These are phyloP conservation scores for Pestalotiopsis sp. DNA, from an alignment of 2,329 filamentous ascomycete genomes.

Conservation along the genomic window DNA sequence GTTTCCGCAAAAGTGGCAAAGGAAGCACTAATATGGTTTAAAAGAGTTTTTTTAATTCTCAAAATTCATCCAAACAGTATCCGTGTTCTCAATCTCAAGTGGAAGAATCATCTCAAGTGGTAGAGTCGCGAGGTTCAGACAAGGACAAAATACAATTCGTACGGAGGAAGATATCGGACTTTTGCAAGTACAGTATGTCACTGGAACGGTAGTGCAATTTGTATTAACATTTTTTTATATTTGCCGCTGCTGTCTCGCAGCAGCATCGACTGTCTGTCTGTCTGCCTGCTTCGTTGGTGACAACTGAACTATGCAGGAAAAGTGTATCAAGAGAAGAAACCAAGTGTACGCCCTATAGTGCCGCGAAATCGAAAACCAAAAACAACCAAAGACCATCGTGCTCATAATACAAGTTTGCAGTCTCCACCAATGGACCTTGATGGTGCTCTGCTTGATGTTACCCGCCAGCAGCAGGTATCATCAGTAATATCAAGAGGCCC, in stretches of 20 bases:
- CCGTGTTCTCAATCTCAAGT: no score
- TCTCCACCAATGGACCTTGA: neutral
- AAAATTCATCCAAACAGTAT: no score
- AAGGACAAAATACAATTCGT: no score
- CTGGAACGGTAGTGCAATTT: no score
- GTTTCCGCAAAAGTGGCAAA: no score
- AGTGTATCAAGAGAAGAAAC: neutral
- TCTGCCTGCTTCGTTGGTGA: neutral
- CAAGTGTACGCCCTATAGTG: neutral
- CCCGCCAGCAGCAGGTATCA: slow-evolving; percentile 1
- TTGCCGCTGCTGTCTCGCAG: neutral
- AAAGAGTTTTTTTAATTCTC: no score
- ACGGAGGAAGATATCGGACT: no score
- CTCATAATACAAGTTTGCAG: slow-evolving; percentile 6
- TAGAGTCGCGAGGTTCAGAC: no score
- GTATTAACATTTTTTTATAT: neutral
- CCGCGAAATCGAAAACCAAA: neutral
- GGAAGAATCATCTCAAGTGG: no score
- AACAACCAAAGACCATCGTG: neutral
- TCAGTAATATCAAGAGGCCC: slow-evolving; percentile 3
- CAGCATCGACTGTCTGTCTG: neutral
- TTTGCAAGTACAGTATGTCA: no score
- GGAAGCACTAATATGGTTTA: no score
- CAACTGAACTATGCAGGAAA: slow-evolving; percentile 1
- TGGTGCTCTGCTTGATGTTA: slow-evolving; percentile 1